Evolutionary conservation across 306 rosid species (phyloP).

Genomic region (Medicago ruthenica): DNA sequence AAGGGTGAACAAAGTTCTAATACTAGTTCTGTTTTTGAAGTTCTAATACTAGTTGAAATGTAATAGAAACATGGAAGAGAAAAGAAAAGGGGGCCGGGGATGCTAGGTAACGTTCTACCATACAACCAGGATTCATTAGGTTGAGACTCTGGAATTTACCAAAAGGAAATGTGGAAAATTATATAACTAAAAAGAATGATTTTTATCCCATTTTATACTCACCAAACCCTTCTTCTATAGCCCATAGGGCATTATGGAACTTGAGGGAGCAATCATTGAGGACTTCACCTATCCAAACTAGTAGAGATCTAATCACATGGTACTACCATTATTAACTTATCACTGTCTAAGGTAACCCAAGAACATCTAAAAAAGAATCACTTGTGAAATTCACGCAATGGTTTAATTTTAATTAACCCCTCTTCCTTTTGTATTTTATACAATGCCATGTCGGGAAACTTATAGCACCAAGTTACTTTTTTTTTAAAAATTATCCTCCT

Average conservation of each 20-base stretch:
- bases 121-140: background rate
- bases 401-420: background rate
- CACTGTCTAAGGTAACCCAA: background rate
- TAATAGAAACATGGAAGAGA: background rate
- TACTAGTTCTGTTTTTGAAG: background rate
- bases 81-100: constrained; percentile 1
- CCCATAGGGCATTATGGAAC: background rate
- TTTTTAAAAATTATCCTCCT: constrained; percentile 12
- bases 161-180: constrained; percentile 12
- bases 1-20: constrained; percentile 19
- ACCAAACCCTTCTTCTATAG: constrained; percentile 2
- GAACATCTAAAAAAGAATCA: background rate
- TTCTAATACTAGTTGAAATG: background rate
- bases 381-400: background rate
- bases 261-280: background rate
- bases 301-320: constrained; percentile 4
- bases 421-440: background rate
- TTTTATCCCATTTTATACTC: constrained; percentile 3
- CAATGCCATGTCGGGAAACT: background rate
- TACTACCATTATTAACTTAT: constrained; percentile 16
- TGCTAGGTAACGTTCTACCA: background rate
- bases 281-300: constrained; percentile 9
- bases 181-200: background rate
- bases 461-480: background rate
- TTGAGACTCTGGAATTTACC: constrained; percentile 3